These are phyloP conservation scores for Daldinia concentrica DNA, from an alignment of 495 filamentous ascomycete genomes.

Conservation along the genomic window DNA sequence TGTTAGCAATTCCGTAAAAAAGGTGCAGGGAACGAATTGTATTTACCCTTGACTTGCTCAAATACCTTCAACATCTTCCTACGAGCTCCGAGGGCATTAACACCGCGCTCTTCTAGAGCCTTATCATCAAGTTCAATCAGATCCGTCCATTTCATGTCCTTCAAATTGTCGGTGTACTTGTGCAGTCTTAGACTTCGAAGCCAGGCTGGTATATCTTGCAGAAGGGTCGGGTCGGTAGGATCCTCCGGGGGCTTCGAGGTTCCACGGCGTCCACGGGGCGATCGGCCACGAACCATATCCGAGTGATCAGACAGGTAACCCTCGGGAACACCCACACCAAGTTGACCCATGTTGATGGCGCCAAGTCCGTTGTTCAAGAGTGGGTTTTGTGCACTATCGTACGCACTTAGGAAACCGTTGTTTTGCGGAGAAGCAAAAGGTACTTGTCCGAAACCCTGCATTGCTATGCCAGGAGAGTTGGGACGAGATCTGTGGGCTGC, in stretches of 20 bases:
- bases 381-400: conserved; percentile 73
- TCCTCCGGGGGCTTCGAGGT: conserved; percentile 98
- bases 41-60: conserved; percentile 84
- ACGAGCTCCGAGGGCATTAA: conserved; percentile 92
- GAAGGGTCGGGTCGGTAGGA: conserved; percentile 86
- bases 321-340: conserved; percentile 73
- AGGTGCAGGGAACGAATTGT: neutral
- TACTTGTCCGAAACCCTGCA: conserved; percentile 77
- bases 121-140: conserved; percentile 91
- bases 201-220: conserved; percentile 97
- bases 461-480: conserved; percentile 86
- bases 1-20: conserved; percentile 39
- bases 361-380: conserved; percentile 79
- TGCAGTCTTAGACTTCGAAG: conserved; percentile 92
- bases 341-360: conserved; percentile 76
- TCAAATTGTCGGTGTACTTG: conserved; percentile 98
- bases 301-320: conserved; percentile 96
- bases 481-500: conserved; percentile 87
- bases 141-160: conserved; percentile 97
- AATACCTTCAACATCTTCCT: conserved; percentile 99
- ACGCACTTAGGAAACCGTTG: conserved; percentile 93
- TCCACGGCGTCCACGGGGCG: conserved; percentile 89
- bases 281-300: conserved; percentile 87
- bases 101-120: conserved; percentile 89
- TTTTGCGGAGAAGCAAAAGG: conserved; percentile 90